Evolutionary conservation across 495 filamentous ascomycete species (phyloP).

Genomic region (Chaetomium cochliodes): DNA sequence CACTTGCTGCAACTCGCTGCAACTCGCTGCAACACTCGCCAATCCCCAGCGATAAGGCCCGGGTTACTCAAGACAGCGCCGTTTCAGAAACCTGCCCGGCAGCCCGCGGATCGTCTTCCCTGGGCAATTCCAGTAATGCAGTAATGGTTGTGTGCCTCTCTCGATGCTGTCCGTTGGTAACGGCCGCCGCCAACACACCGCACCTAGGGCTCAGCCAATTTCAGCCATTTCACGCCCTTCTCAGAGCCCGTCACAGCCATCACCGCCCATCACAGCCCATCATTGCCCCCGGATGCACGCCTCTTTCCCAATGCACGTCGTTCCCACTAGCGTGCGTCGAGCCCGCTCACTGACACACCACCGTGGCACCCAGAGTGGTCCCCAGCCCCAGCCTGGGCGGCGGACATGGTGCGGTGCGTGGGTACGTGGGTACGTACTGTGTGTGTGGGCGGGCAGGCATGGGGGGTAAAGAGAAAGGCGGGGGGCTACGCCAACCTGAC

Average conservation of each 20-base stretch:
- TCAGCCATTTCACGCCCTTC: not conserved
- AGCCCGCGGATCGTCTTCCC: not conserved
- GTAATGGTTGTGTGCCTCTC: not conserved
- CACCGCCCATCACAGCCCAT: not conserved
- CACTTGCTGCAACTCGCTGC: slow-evolving; percentile 17
- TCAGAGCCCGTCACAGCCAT: too few species aligned
- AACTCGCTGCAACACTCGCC: slow-evolving; percentile 12
- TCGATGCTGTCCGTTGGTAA: not conserved
- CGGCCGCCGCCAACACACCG: slow-evolving; percentile 9
- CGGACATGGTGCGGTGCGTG: too few species aligned
- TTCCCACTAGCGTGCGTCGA: slow-evolving; percentile 11
- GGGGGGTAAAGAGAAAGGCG: too few species aligned
- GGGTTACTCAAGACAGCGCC: slow-evolving; percentile 5
- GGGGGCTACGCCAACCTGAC: too few species aligned
- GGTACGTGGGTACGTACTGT: too few species aligned
- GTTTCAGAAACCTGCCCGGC: slow-evolving; percentile 15
- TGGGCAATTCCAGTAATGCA: not conserved
- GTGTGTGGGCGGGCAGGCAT: too few species aligned
- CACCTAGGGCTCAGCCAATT: not conserved
- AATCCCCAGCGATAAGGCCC: slow-evolving; percentile 11
- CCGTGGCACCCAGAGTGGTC: not conserved
- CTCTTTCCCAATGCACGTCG: slow-evolving; percentile 14
- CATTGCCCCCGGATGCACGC: not conserved
- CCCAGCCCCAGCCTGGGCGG: slow-evolving; percentile 11
- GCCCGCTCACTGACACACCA: slow-evolving; percentile 15